Evolutionary conservation across 192 early-diverging fungal species (phyloP).

Genomic region (Linnemannia elongata): DNA sequence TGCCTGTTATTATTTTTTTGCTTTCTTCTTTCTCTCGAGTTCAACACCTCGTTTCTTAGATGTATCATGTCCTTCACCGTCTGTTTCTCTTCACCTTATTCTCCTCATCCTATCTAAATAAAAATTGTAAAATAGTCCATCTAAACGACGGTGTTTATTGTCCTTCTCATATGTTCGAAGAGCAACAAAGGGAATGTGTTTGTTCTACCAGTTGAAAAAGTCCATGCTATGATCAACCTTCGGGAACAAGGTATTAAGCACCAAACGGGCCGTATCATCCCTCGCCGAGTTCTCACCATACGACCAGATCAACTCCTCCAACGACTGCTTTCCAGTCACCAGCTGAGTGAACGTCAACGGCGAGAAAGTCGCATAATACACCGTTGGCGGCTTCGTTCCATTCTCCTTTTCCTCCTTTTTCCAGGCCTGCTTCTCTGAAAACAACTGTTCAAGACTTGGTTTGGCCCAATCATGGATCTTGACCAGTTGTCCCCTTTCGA

Average conservation of each 20-base stretch:
- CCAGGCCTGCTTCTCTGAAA: constrained; percentile 25
- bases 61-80: neutral
- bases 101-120: neutral
- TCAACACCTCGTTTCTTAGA: neutral
- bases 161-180: neutral
- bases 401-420: constrained; percentile 17
- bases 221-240: constrained; percentile 20
- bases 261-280: neutral
- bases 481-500: constrained; percentile 31
- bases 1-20: neutral
- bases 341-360: constrained; percentile 35
- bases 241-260: constrained; percentile 23
- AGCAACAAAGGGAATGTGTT: neutral
- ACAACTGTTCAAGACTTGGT: neutral
- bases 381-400: neutral
- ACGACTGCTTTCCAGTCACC: constrained; percentile 10
- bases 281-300: constrained; percentile 22
- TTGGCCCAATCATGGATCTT: constrained; percentile 17
- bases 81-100: neutral
- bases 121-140: neutral
- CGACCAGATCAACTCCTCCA: constrained; percentile 18
- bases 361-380: constrained; percentile 19
- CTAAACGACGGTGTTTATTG: neutral
- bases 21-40: neutral
- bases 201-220: constrained; percentile 13